Conservation (phyloP, 2,329 filamentous ascomycete species). For the Leptosphaerulina australis region DNA sequence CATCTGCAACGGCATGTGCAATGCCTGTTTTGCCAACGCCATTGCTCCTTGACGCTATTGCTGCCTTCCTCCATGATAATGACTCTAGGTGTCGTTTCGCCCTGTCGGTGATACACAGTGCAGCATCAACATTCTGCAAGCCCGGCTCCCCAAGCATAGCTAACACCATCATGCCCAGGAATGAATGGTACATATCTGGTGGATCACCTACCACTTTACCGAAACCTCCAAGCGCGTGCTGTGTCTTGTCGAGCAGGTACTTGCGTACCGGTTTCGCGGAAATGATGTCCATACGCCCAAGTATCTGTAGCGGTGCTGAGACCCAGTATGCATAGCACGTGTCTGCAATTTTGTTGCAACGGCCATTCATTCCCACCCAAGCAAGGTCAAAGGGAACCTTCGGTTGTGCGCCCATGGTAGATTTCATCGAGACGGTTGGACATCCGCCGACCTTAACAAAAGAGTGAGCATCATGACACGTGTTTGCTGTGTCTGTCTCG, state of each 20-base stretch:
- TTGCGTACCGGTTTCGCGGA: conserved; percentile 66
- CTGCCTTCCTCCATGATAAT: conserved; percentile 45
- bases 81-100: conserved; percentile 49
- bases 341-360: conserved; percentile 88
- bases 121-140: conserved; percentile 73
- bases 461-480: conserved; percentile 49
- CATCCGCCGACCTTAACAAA: conserved; percentile 45
- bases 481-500: conserved; percentile 48
- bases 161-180: conserved; percentile 82
- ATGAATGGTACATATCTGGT: conserved; percentile 82
- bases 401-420: conserved; percentile 58
- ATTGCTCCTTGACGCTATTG: conserved; percentile 17
- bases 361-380: conserved; percentile 82
- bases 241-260: conserved; percentile 84
- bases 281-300: conserved; percentile 60
- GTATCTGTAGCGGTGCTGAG: conserved; percentile 61
- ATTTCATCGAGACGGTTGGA: conserved; percentile 34
- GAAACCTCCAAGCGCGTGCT: conserved; percentile 73
- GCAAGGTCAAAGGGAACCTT: conserved; percentile 63
- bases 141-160: conserved; percentile 73
- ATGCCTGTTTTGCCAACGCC: conserved; percentile 3
- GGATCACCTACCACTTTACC: conserved; percentile 55
- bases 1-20: conserved; percentile 4
- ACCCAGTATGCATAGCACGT: conserved; percentile 98
- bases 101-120: conserved; percentile 74